Evolutionary conservation across 140 eudicot genomes (phyloP).

Genomic region (Flaveria floridana): DNA sequence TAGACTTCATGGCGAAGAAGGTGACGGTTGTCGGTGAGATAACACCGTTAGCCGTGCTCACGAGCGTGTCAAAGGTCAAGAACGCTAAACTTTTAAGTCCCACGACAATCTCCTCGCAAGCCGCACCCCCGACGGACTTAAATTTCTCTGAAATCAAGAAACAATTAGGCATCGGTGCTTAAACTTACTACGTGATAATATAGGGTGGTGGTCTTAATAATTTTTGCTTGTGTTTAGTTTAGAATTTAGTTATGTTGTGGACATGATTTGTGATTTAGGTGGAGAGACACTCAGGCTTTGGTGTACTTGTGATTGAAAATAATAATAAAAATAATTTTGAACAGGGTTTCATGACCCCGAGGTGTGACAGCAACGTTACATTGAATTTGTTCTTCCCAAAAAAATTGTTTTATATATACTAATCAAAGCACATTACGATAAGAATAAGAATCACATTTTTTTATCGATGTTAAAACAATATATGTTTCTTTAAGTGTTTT

Average conservation of each 20-base stretch:
- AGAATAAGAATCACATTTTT: neutral
- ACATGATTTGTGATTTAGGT: slow-evolving; percentile 20
- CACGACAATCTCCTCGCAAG: slow-evolving; percentile 38
- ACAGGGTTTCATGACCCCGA: slow-evolving; percentile 24
- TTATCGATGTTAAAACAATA: neutral
- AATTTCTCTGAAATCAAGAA: slow-evolving; percentile 41
- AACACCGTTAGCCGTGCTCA: slow-evolving; percentile 69
- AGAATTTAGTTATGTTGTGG: slow-evolving; percentile 20
- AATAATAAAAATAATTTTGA: neutral
- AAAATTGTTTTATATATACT: slow-evolving; percentile 16
- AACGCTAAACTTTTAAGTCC: slow-evolving; percentile 69
- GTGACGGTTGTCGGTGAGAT: slow-evolving; percentile 77
- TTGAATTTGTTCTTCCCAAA: slow-evolving; percentile 39
- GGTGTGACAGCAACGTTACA: slow-evolving; percentile 35
- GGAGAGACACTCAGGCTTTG: neutral
- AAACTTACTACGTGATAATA: slow-evolving; percentile 8
- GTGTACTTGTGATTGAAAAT: slow-evolving; percentile 27
- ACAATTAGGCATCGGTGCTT: slow-evolving; percentile 34
- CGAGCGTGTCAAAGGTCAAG: slow-evolving; percentile 90
- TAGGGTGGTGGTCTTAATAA: slow-evolving; percentile 23
- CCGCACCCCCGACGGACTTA: slow-evolving; percentile 22
- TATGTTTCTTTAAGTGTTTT: neutral
- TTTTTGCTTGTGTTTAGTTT: slow-evolving; percentile 20
- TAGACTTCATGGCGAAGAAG: slow-evolving; percentile 83
- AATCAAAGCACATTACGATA: slow-evolving; percentile 10